Conservation (phyloP, 176 grass and related monocot genomes). For the Cenchrus fungigraminus region DNA sequence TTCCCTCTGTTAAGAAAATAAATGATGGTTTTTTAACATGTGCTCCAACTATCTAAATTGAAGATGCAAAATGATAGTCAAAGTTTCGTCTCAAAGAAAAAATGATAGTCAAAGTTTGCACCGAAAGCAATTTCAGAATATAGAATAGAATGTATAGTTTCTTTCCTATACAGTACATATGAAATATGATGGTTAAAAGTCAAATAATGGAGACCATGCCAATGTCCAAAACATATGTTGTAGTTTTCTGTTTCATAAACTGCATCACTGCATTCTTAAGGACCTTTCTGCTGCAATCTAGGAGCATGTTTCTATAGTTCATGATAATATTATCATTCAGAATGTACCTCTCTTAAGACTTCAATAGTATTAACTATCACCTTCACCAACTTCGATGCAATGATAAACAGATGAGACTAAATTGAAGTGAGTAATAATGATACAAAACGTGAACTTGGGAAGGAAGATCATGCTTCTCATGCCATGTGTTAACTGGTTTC, state of each 20-base stretch:
- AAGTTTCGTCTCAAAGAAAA: not conserved
- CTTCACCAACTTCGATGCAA: conserved; percentile 50
- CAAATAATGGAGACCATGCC: conserved; percentile 18
- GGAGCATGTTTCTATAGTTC: conserved; percentile 10
- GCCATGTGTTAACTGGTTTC: conserved; percentile 49
- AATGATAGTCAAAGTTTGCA: not conserved
- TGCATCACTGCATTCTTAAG: not conserved
- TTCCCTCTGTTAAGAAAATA: not conserved
- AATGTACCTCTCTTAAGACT: not conserved
- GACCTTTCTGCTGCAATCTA: not conserved
- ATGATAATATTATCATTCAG: conserved; percentile 18
- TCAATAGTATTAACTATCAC: conserved; percentile 37
- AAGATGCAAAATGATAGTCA: not conserved
- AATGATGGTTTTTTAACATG: not conserved
- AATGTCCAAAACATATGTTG: not conserved
- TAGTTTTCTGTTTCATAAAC: conserved; percentile 17
- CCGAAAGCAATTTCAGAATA: not conserved
- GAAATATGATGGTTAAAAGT: conserved; percentile 9
- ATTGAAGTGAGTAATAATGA: conserved; percentile 62
- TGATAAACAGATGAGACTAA: conserved; percentile 52
- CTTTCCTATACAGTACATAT: not conserved
- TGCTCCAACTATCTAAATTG: not conserved
- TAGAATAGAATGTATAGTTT: conserved; percentile 2
- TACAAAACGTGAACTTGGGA: conserved; percentile 55
- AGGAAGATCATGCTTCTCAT: conserved; percentile 70